Conservation (phyloP, 1,284 basidiomycete species). For the Phylloporus sp. region DNA sequence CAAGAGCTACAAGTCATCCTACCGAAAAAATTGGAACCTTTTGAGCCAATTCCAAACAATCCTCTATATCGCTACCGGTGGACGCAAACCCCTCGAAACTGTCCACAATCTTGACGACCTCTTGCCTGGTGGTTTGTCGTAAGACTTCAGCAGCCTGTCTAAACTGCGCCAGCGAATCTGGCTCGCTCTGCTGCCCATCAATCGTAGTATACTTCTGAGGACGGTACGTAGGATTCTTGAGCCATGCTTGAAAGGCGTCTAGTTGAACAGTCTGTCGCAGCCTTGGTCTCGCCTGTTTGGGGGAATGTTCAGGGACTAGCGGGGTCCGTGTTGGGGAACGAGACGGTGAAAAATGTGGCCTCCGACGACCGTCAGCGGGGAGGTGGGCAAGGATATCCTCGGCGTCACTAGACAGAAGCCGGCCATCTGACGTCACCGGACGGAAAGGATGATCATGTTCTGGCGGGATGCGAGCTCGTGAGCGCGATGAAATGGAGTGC, state of each 20-base stretch:
- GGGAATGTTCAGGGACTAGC: not conserved
- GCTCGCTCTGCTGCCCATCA: slow-evolving; percentile 17
- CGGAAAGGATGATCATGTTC: not conserved
- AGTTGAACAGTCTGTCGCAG: not conserved
- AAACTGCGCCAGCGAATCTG: slow-evolving; percentile 1
- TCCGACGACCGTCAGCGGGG: not conserved
- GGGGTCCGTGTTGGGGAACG: not conserved
- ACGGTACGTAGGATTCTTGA: not conserved
- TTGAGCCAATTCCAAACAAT: slow-evolving; percentile 21
- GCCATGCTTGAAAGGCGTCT: slow-evolving; percentile 26
- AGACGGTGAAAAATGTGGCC: not conserved
- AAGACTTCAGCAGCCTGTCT: slow-evolving; percentile 13
- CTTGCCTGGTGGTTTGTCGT: slow-evolving; percentile 17
- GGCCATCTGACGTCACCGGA: slow-evolving; percentile 2
- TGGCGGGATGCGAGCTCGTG: not conserved
- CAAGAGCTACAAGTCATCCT: not conserved
- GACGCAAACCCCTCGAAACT: slow-evolving; percentile 15
- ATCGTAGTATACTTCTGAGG: slow-evolving; percentile 23
- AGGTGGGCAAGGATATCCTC: not conserved
- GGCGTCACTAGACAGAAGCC: not conserved
- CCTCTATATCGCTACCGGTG: not conserved
- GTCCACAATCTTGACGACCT: slow-evolving; percentile 22
- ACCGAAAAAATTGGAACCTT: slow-evolving; percentile 31
- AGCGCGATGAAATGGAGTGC: not conserved
- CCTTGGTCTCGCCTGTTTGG: not conserved